Evolutionary conservation across 441 rosid species (phyloP).

Genomic region (Populus tomentosa): DNA sequence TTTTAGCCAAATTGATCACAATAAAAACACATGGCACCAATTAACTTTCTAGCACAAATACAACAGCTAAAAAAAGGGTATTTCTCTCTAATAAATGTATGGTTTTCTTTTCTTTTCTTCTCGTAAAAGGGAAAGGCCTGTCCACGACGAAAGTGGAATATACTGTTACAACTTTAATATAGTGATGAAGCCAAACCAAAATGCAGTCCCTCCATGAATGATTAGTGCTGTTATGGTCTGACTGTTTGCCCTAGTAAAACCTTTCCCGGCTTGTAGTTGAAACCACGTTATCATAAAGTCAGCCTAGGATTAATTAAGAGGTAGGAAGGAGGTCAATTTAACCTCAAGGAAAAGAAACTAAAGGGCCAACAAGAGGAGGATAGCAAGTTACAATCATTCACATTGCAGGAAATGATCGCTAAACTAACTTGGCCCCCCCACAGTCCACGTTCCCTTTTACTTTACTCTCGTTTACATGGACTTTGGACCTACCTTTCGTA

Average conservation of each 20-base stretch:
- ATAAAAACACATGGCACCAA: not conserved
- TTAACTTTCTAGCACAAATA: not conserved
- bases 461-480: slow-evolving; percentile 12
- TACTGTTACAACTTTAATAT: too few species aligned
- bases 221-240: not conserved
- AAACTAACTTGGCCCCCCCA: slow-evolving; percentile 7
- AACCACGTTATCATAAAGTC: not conserved
- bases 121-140: not conserved
- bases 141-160: not conserved
- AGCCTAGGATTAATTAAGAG: not conserved
- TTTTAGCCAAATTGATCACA: not conserved
- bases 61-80: too few species aligned
- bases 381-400: slow-evolving; percentile 10
- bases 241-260: not conserved
- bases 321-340: not conserved
- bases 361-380: slow-evolving; percentile 15
- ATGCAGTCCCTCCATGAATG: not conserved
- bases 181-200: too few species aligned
- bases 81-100: not conserved
- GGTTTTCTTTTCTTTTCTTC: not conserved
- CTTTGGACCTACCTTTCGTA: not conserved
- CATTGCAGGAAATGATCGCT: slow-evolving; percentile 13
- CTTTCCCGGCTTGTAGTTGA: not conserved
- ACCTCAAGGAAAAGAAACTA: slow-evolving; percentile 9
- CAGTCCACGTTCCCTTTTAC: slow-evolving; percentile 15